A percentile compares a stretch with the other conserved stretches of the same genome.
Evolutionary conservation across 2,329 filamentous ascomycete species (phyloP).

Genomic region (Lasiodiplodia citricola): DNA sequence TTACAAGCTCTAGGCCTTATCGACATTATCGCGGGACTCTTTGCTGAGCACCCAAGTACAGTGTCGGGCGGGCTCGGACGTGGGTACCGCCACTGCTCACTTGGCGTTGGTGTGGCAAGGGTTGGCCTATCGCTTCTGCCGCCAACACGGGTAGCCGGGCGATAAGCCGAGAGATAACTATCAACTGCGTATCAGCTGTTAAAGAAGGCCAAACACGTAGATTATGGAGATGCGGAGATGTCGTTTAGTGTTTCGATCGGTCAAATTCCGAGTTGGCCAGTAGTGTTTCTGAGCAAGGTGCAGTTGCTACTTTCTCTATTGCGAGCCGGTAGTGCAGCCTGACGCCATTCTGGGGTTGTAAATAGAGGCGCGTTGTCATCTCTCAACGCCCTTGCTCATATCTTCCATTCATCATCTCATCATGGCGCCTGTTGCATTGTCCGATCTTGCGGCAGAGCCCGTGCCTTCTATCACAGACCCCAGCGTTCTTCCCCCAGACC

Average conservation of each 20-base stretch:
- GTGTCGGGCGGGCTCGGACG: not conserved
- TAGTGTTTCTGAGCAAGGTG: not conserved
- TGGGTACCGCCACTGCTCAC: not conserved
- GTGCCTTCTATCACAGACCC: slow-evolving; percentile 28
- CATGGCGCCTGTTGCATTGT: slow-evolving; percentile 20
- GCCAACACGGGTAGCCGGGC: slow-evolving; percentile 1
- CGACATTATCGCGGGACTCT: slow-evolving; percentile 1
- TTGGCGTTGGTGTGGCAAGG: not conserved
- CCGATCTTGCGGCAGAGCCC: not conserved
- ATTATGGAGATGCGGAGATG: not conserved
- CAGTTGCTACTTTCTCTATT: not conserved
- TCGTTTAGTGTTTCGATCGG: not conserved
- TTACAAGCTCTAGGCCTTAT: not conserved
- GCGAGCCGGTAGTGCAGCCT: not conserved
- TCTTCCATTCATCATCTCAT: not conserved
- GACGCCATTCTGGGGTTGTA: not conserved
- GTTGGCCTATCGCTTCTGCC: slow-evolving; percentile 7
- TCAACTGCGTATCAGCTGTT: not conserved
- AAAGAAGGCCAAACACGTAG: not conserved
- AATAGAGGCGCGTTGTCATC: not conserved
- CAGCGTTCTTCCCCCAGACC: slow-evolving; percentile 33
- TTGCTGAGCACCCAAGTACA: not conserved
- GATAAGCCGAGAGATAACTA: slow-evolving; percentile 23
- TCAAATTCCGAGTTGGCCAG: not conserved
- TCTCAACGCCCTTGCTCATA: not conserved